phyloP scores from a whole-genome alignment of 345 rosid species.

The Citrus unshiu region DNA sequence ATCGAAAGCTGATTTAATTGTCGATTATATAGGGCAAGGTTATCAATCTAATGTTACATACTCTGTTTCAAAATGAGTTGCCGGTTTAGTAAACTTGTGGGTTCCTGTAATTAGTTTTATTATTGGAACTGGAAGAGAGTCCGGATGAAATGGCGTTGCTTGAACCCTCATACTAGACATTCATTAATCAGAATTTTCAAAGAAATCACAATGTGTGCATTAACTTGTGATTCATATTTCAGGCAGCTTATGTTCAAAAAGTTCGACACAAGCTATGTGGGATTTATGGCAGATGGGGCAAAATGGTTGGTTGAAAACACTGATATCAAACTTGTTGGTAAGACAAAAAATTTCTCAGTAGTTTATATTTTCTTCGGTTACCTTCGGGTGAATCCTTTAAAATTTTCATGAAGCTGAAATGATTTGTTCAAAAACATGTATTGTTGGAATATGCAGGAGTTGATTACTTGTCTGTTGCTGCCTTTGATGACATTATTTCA shows the following conservation, averaged over 20 bases:
- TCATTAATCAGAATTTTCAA: not conserved
- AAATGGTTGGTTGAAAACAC: conserved; percentile 91
- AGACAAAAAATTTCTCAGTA: not conserved
- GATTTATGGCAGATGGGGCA: conserved; percentile 81
- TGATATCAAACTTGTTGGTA: conserved; percentile 83
- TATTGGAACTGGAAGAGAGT: too few species aligned
- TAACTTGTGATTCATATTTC: conserved; percentile 9
- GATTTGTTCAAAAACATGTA: not conserved
- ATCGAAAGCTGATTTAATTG: not conserved
- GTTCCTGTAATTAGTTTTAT: not conserved
- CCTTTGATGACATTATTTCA: conserved; percentile 9
- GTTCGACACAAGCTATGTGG: conserved; percentile 80
- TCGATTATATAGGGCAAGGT: not conserved
- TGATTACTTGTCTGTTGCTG: conserved; percentile 41
- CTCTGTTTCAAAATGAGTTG: not conserved
- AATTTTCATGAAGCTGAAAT: not conserved
- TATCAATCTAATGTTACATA: not conserved
- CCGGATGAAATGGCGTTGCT: not conserved
- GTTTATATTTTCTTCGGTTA: not conserved
- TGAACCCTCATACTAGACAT: not conserved
- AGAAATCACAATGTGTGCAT: not conserved
- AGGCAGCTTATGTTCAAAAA: conserved; percentile 80
- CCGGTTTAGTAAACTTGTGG: not conserved
- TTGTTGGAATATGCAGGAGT: conserved; percentile 68
- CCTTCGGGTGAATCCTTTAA: not conserved